Percentiles rank a stretch among this genome's conserved stretches.
These are phyloP conservation scores for Lentithecium fluviatile DNA, from an alignment of 495 filamentous ascomycete species.

Conservation along the genomic window DNA sequence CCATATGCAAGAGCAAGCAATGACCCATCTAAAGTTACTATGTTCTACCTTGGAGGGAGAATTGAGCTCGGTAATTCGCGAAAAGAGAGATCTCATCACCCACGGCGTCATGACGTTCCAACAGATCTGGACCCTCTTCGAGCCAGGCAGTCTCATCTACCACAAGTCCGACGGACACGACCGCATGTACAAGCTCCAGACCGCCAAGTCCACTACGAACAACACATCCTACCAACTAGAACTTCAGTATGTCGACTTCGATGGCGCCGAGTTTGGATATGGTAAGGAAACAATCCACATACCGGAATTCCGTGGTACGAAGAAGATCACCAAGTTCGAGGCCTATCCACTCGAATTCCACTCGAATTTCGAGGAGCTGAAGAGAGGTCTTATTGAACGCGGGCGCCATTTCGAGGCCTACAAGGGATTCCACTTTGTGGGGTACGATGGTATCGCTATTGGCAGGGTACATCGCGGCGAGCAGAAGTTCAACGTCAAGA, in stretches of 20 bases:
- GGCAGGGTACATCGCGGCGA: conserved; percentile 28
- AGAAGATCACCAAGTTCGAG: conserved; percentile 54
- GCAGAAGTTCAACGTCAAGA: conserved; percentile 49
- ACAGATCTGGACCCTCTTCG: conserved; percentile 55
- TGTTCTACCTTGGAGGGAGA: conserved; percentile 56
- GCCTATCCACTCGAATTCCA: conserved; percentile 59
- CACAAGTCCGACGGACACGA: conserved; percentile 40
- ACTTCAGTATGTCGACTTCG: conserved; percentile 53
- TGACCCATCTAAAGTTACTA: conserved; percentile 56
- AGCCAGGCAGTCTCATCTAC: conserved; percentile 48
- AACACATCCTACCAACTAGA: conserved; percentile 34
- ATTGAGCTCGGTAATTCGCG: conserved; percentile 53
- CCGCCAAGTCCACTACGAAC: conserved; percentile 32
- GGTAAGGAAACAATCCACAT: conserved; percentile 46
- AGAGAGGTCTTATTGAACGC: conserved; percentile 29
- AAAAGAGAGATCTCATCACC: conserved; percentile 53
- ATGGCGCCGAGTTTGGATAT: conserved; percentile 59
- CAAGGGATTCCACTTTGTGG: conserved; percentile 48
- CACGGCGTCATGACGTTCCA: conserved; percentile 59
- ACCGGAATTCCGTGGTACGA: conserved; percentile 55
- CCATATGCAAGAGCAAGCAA: conserved; percentile 45
- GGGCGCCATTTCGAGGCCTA: conserved; percentile 41
- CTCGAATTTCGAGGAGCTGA: conserved; percentile 44
- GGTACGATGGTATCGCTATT: conserved; percentile 49
- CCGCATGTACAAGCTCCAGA: conserved; percentile 41